A percentile compares a stretch with the other conserved stretches of the same genome.
Conservation (phyloP, 1,284 basidiomycete species). For the Cronartium quercuum region DNA sequence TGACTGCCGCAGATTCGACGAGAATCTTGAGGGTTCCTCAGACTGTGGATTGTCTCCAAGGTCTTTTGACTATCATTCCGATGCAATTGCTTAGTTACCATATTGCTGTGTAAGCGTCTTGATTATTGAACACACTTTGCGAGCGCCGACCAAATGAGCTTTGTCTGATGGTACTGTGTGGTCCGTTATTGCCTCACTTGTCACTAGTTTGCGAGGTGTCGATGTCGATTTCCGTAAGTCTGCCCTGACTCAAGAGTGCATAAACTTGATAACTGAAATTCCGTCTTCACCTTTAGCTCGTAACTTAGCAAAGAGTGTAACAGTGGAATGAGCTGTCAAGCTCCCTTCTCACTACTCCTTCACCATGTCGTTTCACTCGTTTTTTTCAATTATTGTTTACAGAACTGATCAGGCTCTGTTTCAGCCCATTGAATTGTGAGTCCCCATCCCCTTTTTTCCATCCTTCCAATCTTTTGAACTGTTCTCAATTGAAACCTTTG, state of each 20-base stretch:
- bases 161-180: background rate
- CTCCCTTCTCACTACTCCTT: no score
- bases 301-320: constrained; percentile 35
- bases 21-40: constrained; percentile 53
- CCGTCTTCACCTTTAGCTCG: background rate
- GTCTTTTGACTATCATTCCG: constrained; percentile 92
- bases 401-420: no score
- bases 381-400: no score
- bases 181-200: background rate
- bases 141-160: background rate
- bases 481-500: no score
- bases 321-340: constrained; percentile 34
- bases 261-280: background rate
- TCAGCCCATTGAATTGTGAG: no score
- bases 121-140: background rate
- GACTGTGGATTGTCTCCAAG: constrained; percentile 93
- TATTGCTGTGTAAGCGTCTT: constrained; percentile 61
- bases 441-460: no score
- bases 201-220: constrained; percentile 31
- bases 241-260: background rate
- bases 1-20: constrained; percentile 66
- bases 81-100: constrained; percentile 95
- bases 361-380: no score
- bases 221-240: constrained; percentile 38
- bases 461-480: no score